Base-by-base conservation (phyloP, 2,329 filamentous ascomycete genomes). In the Fusarium sp. region DNA sequence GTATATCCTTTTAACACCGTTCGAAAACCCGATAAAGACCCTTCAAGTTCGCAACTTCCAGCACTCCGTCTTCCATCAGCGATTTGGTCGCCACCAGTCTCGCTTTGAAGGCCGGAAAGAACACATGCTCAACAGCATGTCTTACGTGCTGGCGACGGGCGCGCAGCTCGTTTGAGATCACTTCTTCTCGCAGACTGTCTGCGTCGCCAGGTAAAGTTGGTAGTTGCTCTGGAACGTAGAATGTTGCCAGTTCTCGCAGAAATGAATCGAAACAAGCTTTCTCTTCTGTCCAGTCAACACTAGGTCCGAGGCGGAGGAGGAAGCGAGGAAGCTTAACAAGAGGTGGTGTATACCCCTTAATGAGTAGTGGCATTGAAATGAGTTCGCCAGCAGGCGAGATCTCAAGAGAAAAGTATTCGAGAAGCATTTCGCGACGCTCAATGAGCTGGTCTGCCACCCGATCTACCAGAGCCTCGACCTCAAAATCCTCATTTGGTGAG, bases 11-110 rank as follows among this genome's bases (percentile, higher is more conserved):
- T 87, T 80, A 98, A 79, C 96, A 98, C 58, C 96, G 85, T 82
- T 99, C 96, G 84, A 99, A 99, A 5, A 98, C 94, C 47, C 93
- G 85, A 80, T 99, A 99, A 62, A 99, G 78, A 0, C 94, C 94
- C 80, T 97, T 98, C 63, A 98, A 80, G 81, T 97, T 94, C 3
- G 96, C 95, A 51, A 97, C 89, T 80, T 99, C 95, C 48, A 97
- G 82, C 13, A 97, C 89, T 11, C 84, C 87, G 1, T 90, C 92
- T 53, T 90, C 88, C 81, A 97, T 88, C 74, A 98, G 81, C 8
- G 87, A 85, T 70, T 88, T 91, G 11, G 96, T 98, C 22, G 93
- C 94, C 59, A 98, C 89, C 48, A 99, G 81, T 61, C 94, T 86
- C 8, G 91, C 85, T 78, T 94, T 93, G 76, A 98, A 93, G 1